phyloP scores from a whole-genome alignment of 2,329 filamentous ascomycete species.

The Penicillium expansum region DNA sequence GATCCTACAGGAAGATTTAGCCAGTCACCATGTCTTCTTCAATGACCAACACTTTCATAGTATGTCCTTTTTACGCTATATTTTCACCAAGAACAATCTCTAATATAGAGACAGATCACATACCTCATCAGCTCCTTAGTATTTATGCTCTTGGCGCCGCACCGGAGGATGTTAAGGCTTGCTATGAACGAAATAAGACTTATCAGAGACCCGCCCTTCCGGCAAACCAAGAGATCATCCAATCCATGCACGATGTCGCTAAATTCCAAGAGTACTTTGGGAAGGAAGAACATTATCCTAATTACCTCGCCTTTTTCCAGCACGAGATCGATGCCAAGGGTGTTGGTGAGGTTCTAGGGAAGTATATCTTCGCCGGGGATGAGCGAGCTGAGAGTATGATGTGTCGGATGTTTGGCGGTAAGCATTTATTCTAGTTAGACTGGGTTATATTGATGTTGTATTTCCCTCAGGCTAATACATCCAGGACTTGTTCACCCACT shows the following conservation, averaged over 20 bases:
- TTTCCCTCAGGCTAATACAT: not conserved
- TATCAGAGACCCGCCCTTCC: slow-evolving; percentile 63
- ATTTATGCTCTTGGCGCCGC: slow-evolving; percentile 73
- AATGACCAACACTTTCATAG: slow-evolving; percentile 71
- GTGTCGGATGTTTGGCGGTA: slow-evolving; percentile 63
- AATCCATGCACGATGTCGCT: slow-evolving; percentile 57
- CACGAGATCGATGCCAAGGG: slow-evolving; percentile 64
- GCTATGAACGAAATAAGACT: slow-evolving; percentile 61
- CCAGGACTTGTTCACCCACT: slow-evolving; percentile 71
- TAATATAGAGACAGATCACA: slow-evolving; percentile 58
- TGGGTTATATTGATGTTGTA: slow-evolving; percentile 1
- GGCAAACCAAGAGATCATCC: slow-evolving; percentile 50
- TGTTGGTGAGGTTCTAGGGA: slow-evolving; percentile 60
- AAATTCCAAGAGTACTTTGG: slow-evolving; percentile 62
- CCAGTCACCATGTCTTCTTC: slow-evolving; percentile 74
- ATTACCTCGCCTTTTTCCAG: slow-evolving; percentile 76
- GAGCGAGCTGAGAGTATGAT: slow-evolving; percentile 67
- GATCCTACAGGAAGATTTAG: slow-evolving; percentile 73
- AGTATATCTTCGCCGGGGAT: slow-evolving; percentile 68
- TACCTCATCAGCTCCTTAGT: slow-evolving; percentile 72
- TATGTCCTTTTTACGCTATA: slow-evolving; percentile 16
- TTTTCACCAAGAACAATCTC: not conserved
- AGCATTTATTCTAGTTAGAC: slow-evolving; percentile 11
- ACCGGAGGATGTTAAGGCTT: slow-evolving; percentile 57
- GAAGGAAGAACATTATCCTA: slow-evolving; percentile 63